phyloP scores from a whole-genome alignment of 2,329 filamentous ascomycete genomes.

The Pseudogymnoascus sp. region DNA sequence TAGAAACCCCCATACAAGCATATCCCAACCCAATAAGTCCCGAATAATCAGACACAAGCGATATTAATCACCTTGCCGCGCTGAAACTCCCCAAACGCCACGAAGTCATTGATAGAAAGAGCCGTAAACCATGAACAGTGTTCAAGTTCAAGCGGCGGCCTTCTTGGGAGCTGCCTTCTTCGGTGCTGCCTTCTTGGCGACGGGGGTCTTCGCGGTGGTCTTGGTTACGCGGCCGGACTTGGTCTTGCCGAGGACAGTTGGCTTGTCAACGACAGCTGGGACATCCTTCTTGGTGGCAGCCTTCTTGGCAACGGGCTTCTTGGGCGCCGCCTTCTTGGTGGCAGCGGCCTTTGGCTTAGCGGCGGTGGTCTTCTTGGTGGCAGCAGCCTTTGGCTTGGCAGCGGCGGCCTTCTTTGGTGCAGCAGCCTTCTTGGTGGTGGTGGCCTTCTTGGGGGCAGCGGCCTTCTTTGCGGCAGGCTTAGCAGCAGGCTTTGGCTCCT shows the following conservation, averaged over 20 bases:
- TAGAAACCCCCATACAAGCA: slow-evolving; percentile 8
- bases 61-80: slow-evolving; percentile 2
- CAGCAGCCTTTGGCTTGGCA: slow-evolving; percentile 32
- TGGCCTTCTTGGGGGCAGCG: slow-evolving; percentile 25
- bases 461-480: slow-evolving; percentile 17
- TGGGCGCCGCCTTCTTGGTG: slow-evolving; percentile 33
- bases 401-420: slow-evolving; percentile 17
- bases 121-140: background rate
- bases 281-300: slow-evolving; percentile 37
- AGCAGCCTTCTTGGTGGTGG: slow-evolving; percentile 29
- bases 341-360: slow-evolving; percentile 37
- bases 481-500: slow-evolving; percentile 43
- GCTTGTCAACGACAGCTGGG: slow-evolving; percentile 57
- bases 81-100: slow-evolving; percentile 8
- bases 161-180: slow-evolving; percentile 31
- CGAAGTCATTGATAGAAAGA: slow-evolving; percentile 7
- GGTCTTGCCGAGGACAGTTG: slow-evolving; percentile 59
- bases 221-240: slow-evolving; percentile 68
- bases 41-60: slow-evolving; percentile 9
- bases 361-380: slow-evolving; percentile 38
- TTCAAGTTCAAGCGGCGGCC: slow-evolving; percentile 12
- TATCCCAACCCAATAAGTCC: slow-evolving; percentile 1
- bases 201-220: slow-evolving; percentile 47
- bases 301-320: slow-evolving; percentile 33
- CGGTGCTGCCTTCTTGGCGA: slow-evolving; percentile 40